Evolutionary conservation across 345 rosid genomes (phyloP).

Genomic region (Isatis tinctoria): DNA sequence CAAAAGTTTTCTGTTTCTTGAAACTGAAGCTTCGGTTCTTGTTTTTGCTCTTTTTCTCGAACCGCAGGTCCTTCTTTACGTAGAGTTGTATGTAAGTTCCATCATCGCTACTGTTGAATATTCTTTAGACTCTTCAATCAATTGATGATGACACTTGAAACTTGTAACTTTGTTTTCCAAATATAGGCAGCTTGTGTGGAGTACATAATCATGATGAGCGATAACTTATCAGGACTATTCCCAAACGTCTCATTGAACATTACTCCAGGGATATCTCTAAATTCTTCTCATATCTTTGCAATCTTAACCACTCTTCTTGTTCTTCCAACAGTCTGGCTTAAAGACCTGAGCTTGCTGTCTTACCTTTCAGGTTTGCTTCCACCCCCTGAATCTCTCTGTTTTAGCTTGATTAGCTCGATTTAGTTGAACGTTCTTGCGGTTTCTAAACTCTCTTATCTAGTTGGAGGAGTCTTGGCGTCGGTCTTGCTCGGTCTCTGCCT

Average conservation of each 20-base stretch:
- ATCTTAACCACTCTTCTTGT: slow-evolving; percentile 47
- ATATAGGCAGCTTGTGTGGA: slow-evolving; percentile 78
- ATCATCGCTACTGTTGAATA: background rate
- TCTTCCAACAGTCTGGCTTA: slow-evolving; percentile 91
- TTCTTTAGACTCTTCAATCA: background rate
- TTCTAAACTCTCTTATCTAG: slow-evolving; percentile 29
- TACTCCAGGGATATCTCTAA: slow-evolving; percentile 44
- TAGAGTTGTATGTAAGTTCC: slow-evolving; percentile 74
- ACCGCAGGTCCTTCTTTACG: slow-evolving; percentile 59
- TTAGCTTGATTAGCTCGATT: background rate
- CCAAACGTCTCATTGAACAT: slow-evolving; percentile 45
- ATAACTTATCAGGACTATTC: slow-evolving; percentile 63
- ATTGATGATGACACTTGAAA: background rate
- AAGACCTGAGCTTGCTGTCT: slow-evolving; percentile 67
- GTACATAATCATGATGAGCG: slow-evolving; percentile 77
- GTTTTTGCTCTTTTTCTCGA: slow-evolving; percentile 19
- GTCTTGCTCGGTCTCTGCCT: slow-evolving; percentile 57
- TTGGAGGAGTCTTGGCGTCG: slow-evolving; percentile 81
- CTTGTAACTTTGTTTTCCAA: background rate
- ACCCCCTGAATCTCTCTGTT: background rate
- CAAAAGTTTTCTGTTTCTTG: slow-evolving; percentile 1
- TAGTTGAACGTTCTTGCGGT: background rate
- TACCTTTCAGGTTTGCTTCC: slow-evolving; percentile 66
- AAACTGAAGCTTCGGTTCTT: slow-evolving; percentile 26
- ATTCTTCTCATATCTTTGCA: slow-evolving; percentile 47